Percentiles rank a stretch among this genome's conserved stretches.
Evolutionary conservation across 805 yeast species (phyloP).

Genomic region (Lipomyces chichibuensis): DNA sequence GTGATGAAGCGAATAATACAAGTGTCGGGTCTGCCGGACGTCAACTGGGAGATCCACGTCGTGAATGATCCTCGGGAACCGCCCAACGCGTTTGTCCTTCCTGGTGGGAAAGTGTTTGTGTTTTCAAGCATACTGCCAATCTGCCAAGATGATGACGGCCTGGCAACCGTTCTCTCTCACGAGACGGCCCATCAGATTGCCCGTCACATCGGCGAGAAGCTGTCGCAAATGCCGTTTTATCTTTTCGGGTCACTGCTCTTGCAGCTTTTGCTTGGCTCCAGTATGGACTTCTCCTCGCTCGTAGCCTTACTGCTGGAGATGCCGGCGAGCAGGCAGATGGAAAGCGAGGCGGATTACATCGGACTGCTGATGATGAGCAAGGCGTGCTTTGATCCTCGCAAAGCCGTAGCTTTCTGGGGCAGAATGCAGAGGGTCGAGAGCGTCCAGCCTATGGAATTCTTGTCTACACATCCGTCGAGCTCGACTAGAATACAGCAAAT

Average conservation of each 20-base stretch:
- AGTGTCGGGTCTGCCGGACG: slow-evolving; percentile 39
- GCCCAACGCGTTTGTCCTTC: slow-evolving; percentile 95
- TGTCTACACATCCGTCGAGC: slow-evolving; percentile 90
- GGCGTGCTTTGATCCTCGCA: slow-evolving; percentile 81
- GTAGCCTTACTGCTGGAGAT: slow-evolving; percentile 61
- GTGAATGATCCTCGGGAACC: slow-evolving; percentile 70
- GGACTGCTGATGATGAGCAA: slow-evolving; percentile 90
- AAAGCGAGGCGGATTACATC: slow-evolving; percentile 92
- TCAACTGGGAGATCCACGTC: slow-evolving; percentile 80
- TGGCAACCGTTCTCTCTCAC: slow-evolving; percentile 93
- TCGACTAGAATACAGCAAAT: slow-evolving; percentile 71
- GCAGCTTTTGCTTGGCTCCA: slow-evolving; percentile 65
- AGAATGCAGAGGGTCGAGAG: slow-evolving; percentile 63
- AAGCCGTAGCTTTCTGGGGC: slow-evolving; percentile 77
- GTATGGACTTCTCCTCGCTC: slow-evolving; percentile 50
- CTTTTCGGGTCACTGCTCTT: slow-evolving; percentile 56
- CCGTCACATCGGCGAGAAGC: slow-evolving; percentile 82
- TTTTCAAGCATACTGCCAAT: slow-evolving; percentile 77
- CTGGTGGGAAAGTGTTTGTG: slow-evolving; percentile 94
- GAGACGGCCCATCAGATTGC: slow-evolving; percentile 95
- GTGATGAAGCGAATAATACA: slow-evolving; percentile 67
- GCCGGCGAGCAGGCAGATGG: slow-evolving; percentile 93
- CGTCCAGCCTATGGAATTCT: slow-evolving; percentile 56
- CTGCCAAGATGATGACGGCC: slow-evolving; percentile 80
- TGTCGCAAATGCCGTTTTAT: slow-evolving; percentile 76